phyloP scores from a whole-genome alignment of 139 green algal species.

The Deuterostichococcus epilithicus region DNA sequence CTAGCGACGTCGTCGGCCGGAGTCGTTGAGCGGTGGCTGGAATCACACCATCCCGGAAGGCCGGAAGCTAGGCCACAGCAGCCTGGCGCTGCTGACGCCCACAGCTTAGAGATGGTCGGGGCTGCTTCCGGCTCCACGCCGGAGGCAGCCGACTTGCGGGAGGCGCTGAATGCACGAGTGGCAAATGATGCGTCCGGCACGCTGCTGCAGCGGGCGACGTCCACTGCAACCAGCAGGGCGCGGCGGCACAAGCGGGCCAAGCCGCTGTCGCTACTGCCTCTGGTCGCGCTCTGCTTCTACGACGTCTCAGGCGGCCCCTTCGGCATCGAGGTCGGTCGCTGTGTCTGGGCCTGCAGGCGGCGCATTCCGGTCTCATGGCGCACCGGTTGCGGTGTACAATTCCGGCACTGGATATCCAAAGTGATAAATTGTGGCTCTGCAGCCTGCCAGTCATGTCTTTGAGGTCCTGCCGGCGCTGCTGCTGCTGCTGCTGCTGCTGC shows the following conservation, averaged over 20 bases:
- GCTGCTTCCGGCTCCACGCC: background rate
- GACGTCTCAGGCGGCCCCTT: slow-evolving; percentile 95
- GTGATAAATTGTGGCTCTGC: too few species aligned
- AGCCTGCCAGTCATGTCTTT: background rate
- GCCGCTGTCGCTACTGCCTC: slow-evolving; percentile 74
- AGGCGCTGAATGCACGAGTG: background rate
- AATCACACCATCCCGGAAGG: too few species aligned
- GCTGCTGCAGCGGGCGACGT: background rate
- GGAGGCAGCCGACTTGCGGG: background rate
- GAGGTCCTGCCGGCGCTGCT: too few species aligned
- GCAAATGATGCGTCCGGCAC: background rate
- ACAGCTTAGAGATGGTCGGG: background rate
- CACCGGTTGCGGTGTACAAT: too few species aligned
- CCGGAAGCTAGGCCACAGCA: too few species aligned
- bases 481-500: too few species aligned
- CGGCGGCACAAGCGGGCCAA: slow-evolving; percentile 26
- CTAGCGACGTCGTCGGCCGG: too few species aligned
- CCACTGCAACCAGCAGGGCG: background rate
- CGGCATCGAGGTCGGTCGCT: slow-evolving; percentile 74
- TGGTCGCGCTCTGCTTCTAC: slow-evolving; percentile 95
- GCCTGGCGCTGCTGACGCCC: too few species aligned
- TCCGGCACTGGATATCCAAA: too few species aligned
- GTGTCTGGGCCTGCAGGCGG: background rate
- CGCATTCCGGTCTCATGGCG: background rate
- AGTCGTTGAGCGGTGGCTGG: too few species aligned